A percentile compares a stretch with the other conserved stretches of the same genome.
Evolutionary conservation across 495 filamentous ascomycete species (phyloP).

Genomic region (Chaetomium cochliodes): DNA sequence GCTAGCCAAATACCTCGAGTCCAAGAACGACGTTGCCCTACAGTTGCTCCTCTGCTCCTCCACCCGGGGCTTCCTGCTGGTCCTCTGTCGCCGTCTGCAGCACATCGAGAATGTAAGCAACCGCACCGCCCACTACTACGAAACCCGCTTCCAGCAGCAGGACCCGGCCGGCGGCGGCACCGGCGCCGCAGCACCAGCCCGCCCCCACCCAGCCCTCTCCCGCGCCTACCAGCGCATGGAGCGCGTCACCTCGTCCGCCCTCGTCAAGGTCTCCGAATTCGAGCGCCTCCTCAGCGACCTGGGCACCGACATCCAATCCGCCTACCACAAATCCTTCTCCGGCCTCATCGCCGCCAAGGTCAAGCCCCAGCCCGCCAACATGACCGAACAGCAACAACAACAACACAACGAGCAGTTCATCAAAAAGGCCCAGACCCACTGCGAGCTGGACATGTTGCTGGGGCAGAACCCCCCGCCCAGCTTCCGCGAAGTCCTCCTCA

Average conservation of each 20-base stretch:
- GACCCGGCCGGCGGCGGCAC: constrained; percentile 26
- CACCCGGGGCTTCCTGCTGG: constrained; percentile 67
- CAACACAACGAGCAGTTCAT: constrained; percentile 39
- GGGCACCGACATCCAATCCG: constrained; percentile 44
- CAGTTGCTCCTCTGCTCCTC: constrained; percentile 70
- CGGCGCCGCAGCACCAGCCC: constrained; percentile 22
- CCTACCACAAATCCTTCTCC: constrained; percentile 44
- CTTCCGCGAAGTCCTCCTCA: constrained; percentile 49
- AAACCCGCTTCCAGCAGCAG: constrained; percentile 29
- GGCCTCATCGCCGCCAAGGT: constrained; percentile 35
- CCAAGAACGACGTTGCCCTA: constrained; percentile 56
- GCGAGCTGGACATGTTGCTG: constrained; percentile 52
- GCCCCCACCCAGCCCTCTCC: constrained; percentile 38
- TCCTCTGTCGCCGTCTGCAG: constrained; percentile 61
- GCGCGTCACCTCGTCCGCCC: constrained; percentile 40
- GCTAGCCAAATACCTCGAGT: constrained; percentile 45
- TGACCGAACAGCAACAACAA: constrained; percentile 33
- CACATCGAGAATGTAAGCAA: constrained; percentile 46
- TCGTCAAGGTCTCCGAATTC: constrained; percentile 49
- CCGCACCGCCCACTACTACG: constrained; percentile 42
- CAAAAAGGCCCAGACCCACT: constrained; percentile 40
- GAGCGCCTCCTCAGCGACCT: constrained; percentile 49
- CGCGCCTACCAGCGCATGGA: constrained; percentile 51
- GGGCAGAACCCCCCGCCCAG: constrained; percentile 44
- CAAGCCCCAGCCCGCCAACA: constrained; percentile 26